Evolutionary conservation across 768 basidiomycete genomes (phyloP).

Genomic region (Termitomyces sp.): DNA sequence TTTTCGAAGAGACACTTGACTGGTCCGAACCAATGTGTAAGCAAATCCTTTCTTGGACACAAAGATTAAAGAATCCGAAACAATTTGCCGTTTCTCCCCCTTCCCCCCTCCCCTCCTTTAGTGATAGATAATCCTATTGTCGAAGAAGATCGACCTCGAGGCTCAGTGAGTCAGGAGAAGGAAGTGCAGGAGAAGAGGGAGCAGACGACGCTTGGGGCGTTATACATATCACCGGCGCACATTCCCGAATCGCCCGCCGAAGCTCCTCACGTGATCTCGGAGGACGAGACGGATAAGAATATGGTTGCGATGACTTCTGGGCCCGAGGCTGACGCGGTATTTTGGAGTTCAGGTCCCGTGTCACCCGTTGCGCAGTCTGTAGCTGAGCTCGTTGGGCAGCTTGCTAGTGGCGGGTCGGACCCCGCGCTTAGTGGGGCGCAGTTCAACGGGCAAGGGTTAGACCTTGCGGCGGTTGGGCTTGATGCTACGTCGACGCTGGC

Average conservation of each 20-base stretch:
- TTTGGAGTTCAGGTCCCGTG: constrained; percentile 52
- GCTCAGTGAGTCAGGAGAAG: constrained; percentile 69
- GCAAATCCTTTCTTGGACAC: constrained; percentile 28
- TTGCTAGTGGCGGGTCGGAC: constrained; percentile 42
- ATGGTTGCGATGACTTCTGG: constrained; percentile 68
- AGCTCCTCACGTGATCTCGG: constrained; percentile 53
- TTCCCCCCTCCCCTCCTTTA: constrained; percentile 28
- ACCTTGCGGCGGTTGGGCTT: constrained; percentile 39
- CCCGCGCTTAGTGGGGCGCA: constrained; percentile 34
- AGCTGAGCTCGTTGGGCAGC: constrained; percentile 67
- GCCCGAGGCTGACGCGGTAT: constrained; percentile 60
- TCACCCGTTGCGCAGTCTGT: constrained; percentile 42
- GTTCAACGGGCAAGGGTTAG: constrained; percentile 27
- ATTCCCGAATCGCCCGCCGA: constrained; percentile 81
- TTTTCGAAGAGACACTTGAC: constrained; percentile 85
- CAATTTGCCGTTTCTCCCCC: constrained; percentile 16
- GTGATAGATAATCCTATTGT: constrained; percentile 63
- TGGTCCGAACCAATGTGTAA: constrained; percentile 83
- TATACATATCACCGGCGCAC: constrained; percentile 67
- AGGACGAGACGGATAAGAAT: constrained; percentile 67
- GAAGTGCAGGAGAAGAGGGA: constrained; percentile 73
- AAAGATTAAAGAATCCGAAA: constrained; percentile 16
- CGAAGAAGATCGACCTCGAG: constrained; percentile 52
- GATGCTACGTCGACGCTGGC: constrained; percentile 44
- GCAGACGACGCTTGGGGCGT: constrained; percentile 67